Evolutionary conservation across 495 filamentous ascomycete genomes (phyloP), one percentile per base, ranked within the genome.

Genomic region (Penicillium steckii): DNA sequence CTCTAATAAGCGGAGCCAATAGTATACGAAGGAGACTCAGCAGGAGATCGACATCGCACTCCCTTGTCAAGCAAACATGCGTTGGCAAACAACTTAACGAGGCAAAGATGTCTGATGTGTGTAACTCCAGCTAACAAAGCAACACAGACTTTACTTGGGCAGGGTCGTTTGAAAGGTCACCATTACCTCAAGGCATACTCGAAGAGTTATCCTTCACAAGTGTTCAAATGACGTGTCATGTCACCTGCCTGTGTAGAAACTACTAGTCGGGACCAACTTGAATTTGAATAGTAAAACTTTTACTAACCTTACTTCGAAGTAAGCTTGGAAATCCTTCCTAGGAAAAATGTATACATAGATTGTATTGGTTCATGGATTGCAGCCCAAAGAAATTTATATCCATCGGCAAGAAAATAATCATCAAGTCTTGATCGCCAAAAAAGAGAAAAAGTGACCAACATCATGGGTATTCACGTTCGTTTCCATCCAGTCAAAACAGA

Each of bases 391-490:
- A 41, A 41, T 41, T 41, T 63, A 62, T 58, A 53, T 59, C 59
- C 51, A 52, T 56, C 33, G 52, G 49, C 50, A 48, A 50, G 35
- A 32, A 57, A 42, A 44, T 42, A 41, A 52, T 65, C 64, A 61
- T 67, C 57, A 64, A 47, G 46, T 62, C 58, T 56, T 55, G 42
- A 55, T 52, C 57, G 63, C 61, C 61, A 58, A 54, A 64, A 32
- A 52, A 62, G 52, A 61, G 48, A 37, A 56, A 53, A 26, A 27
- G 15, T 10, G 12, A 45, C 52, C 52, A 59, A 66, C 55, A 62
- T 62, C 64, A 62, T 57, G 68, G 68, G 68, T 71, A 71, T 71
- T 69, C 65, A 64, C 55, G 52, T 56, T 61, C 57, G 50, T 66
- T 59, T 55, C 55, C 38, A 60, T 61, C 56, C 54, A 44, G 55